Evolutionary conservation across 2,329 filamentous ascomycete genomes (phyloP).

Genomic region (Ophiostoma montium): DNA sequence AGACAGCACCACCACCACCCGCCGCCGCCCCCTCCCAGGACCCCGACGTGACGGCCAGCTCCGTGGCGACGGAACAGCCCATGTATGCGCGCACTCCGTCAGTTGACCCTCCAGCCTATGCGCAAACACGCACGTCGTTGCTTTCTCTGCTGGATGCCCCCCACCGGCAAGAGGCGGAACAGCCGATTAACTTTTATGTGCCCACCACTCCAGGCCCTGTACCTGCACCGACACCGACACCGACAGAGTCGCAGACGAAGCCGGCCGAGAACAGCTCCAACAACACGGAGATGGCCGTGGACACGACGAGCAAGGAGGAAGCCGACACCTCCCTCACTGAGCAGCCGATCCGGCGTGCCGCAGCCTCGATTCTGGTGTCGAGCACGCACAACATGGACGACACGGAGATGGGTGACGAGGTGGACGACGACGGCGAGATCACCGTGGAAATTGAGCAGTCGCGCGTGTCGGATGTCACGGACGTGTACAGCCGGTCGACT

Average conservation of each 20-base stretch:
- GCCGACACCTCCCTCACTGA: slow-evolving; percentile 5
- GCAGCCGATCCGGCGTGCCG: neutral
- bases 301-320: neutral
- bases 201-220: slow-evolving; percentile 23
- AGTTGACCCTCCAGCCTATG: slow-evolving; percentile 46
- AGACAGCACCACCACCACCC: neutral
- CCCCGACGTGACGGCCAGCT: slow-evolving; percentile 22
- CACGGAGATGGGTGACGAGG: slow-evolving; percentile 3
- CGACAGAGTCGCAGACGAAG: neutral
- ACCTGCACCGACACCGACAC: too few species aligned
- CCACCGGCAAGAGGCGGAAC: slow-evolving; percentile 24
- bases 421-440: slow-evolving; percentile 1
- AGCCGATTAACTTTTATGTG: slow-evolving; percentile 23
- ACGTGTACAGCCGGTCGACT: neutral
- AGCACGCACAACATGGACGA: slow-evolving; percentile 1
- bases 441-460: neutral
- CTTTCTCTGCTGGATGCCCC: slow-evolving; percentile 47
- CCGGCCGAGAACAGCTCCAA: neutral
- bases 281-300: neutral
- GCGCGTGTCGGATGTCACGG: slow-evolving; percentile 1
- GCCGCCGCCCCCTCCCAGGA: slow-evolving; percentile 12
- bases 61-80: slow-evolving; percentile 18
- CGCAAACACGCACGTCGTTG: slow-evolving; percentile 41
- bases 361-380: slow-evolving; percentile 3
- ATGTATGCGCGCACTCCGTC: slow-evolving; percentile 51